Evolutionary conservation across 2,329 filamentous ascomycete species (phyloP), one percentile per base, ranked within the genome.

Genomic region (Pyrenophora teres): DNA sequence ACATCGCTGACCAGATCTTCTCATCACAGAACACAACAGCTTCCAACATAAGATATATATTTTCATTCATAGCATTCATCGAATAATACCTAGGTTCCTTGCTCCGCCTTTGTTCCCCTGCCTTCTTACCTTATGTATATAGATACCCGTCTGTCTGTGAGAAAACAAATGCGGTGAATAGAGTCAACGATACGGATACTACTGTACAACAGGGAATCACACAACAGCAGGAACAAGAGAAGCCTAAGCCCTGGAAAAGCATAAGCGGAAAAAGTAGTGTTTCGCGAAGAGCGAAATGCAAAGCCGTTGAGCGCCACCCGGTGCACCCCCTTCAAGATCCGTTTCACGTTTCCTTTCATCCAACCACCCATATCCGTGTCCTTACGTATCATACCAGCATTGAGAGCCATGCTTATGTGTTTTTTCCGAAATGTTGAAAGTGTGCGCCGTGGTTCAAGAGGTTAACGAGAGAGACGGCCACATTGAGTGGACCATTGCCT

Each of bases 291-390:
- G 8, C 39, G 31, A 41, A 30, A 38, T 38, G 10, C 23, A 50
- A 36, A 48, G 30, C 49, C 19, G 27, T 38, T 33, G 16, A 52
- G 49, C 49, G 49, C 49, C 49, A 31, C 27, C 39, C 19, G 3
- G 19, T 15, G 21, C 31, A 15, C 45, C 7, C n/a, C 42, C 32
- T 31, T 52, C 36, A 36, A 19, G 39, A 42, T 15, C 38, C 49
- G 39, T 38, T 48, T 27, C 15, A 15, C 27, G 31, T 51, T 51
- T 32, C 32, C 21, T 23, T 23, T 6, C 23, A 25, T 9, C 23
- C 23, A 25, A 7, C 23, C 23, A 25, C 8, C 23, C 27, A 30
- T 30, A 12, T 30, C 27, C 27, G 10, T 30, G 27, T 15, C 10
- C 27, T 30, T 30, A 30, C 27, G 5, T 21, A 21, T 5, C 19